These are phyloP conservation scores for Penicillium sp. DNA, from an alignment of 2,329 filamentous ascomycete species.

Conservation along the genomic window DNA sequence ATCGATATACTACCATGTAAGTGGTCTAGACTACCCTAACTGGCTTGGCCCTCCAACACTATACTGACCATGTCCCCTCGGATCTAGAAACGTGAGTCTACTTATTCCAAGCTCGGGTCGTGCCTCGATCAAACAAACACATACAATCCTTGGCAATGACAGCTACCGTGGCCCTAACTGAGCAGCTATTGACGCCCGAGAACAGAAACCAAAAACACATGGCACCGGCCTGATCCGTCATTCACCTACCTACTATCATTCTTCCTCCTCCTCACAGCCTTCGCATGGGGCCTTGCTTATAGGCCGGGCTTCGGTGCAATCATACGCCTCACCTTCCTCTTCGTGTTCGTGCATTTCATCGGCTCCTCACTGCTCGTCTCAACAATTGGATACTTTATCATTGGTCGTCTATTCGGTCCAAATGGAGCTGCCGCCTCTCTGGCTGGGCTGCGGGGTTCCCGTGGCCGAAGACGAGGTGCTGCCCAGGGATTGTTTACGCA, in stretches of 20 bases:
- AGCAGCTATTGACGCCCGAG: constrained; percentile 9
- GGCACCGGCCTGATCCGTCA: constrained; percentile 66
- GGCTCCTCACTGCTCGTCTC: constrained; percentile 58
- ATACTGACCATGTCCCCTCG: constrained; percentile 7
- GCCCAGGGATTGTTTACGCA: constrained; percentile 59
- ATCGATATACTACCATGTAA: constrained; percentile 68
- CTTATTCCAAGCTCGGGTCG: too few relatives aligned
- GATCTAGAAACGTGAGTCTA: constrained; percentile 42
- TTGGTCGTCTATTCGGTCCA: constrained; percentile 61
- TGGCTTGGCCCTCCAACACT: neutral
- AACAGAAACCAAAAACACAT: constrained; percentile 67
- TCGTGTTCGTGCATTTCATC: constrained; percentile 60
- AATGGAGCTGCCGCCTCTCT: constrained; percentile 46
- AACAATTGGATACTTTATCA: constrained; percentile 62
- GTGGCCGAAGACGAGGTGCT: constrained; percentile 49
- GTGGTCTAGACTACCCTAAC: constrained; percentile 21
- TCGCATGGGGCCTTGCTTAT: constrained; percentile 60
- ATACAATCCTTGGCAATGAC: neutral
- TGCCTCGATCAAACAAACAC: neutral
- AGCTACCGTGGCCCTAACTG: neutral
- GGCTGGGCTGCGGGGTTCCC: constrained; percentile 45
- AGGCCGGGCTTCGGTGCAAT: constrained; percentile 48
- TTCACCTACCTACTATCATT: constrained; percentile 68
- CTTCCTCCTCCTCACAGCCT: constrained; percentile 57
- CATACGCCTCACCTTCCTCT: constrained; percentile 48